A percentile compares a stretch with the other conserved stretches of the same genome.
These are phyloP conservation scores for Cryphonectria radicalis DNA, from an alignment of 2,329 filamentous ascomycete genomes.

Conservation along the genomic window DNA sequence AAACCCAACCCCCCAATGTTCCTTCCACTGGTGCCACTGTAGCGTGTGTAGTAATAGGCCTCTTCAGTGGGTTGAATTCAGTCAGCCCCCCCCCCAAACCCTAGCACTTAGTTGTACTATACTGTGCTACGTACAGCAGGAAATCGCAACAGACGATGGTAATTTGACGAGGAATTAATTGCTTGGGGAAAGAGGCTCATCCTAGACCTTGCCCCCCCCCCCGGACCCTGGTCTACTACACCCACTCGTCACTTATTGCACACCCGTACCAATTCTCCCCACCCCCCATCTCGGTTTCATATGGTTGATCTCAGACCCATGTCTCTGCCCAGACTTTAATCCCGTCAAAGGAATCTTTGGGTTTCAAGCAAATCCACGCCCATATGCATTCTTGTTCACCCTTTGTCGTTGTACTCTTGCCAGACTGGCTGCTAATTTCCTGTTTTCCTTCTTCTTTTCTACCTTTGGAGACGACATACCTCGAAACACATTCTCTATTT, in stretches of 20 bases:
- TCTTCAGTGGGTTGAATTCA: neutral
- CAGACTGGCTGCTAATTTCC: neutral
- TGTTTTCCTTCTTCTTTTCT: conserved; percentile 1
- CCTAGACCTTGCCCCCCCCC: neutral
- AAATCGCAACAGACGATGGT: neutral
- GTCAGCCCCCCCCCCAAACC: neutral
- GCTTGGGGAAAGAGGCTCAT: neutral
- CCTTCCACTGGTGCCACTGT: too few species aligned
- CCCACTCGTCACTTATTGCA: neutral
- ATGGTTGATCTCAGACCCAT: conserved; percentile 7
- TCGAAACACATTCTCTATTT: neutral
- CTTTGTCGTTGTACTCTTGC: neutral
- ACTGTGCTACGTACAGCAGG: neutral
- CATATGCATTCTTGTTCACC: neutral
- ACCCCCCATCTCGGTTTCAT: conserved; percentile 7
- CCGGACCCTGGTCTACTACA: neutral
- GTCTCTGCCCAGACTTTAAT: conserved; percentile 8
- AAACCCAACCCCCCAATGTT: too few species aligned
- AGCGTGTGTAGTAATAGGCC: neutral
- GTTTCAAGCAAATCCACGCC: conserved; percentile 16
- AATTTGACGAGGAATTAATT: neutral
- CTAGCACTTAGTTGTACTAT: neutral
- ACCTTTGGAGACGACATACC: neutral
- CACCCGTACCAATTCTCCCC: neutral
- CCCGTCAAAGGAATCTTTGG: conserved; percentile 10